Evolutionary conservation across 352 stramenopile genomes (phyloP).

Genomic region (Pythium brachiatum): DNA sequence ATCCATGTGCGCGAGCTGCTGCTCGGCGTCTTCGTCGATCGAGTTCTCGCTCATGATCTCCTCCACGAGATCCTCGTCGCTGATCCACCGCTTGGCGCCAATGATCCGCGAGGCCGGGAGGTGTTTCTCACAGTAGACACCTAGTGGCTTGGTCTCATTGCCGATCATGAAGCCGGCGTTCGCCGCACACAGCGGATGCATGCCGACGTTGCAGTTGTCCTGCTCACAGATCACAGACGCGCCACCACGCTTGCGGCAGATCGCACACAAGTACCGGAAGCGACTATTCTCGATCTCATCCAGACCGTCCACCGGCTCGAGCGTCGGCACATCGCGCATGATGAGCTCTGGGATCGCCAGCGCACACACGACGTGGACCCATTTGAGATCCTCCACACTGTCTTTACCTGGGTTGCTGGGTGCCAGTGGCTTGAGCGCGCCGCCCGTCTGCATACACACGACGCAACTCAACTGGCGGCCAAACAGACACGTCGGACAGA

Average conservation of each 20-base stretch:
- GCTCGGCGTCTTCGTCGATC: slow-evolving; percentile 37
- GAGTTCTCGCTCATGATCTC: slow-evolving; percentile 82
- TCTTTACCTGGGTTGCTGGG: not conserved
- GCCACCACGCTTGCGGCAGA: slow-evolving; percentile 77
- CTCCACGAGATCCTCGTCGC: slow-evolving; percentile 78
- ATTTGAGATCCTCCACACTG: slow-evolving; percentile 60
- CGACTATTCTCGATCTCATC: slow-evolving; percentile 82
- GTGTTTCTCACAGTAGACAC: slow-evolving; percentile 84
- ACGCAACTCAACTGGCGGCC: slow-evolving; percentile 64
- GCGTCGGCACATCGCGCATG: slow-evolving; percentile 76
- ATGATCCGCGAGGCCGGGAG: slow-evolving; percentile 60
- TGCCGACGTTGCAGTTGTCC: slow-evolving; percentile 74
- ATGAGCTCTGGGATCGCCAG: slow-evolving; percentile 83
- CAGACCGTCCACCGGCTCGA: slow-evolving; percentile 82
- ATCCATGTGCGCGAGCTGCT: slow-evolving; percentile 25
- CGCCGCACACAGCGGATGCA: slow-evolving; percentile 73
- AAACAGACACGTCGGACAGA: slow-evolving; percentile 74
- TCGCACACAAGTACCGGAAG: slow-evolving; percentile 77
- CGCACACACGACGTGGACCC: slow-evolving; percentile 82
- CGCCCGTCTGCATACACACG: slow-evolving; percentile 77
- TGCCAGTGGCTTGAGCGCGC: slow-evolving; percentile 72
- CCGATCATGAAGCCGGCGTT: slow-evolving; percentile 82
- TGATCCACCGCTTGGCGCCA: slow-evolving; percentile 81
- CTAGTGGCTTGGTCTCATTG: slow-evolving; percentile 60
- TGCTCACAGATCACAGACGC: slow-evolving; percentile 80